Base-by-base conservation (phyloP, 192 early-diverging fungal genomes). In the Rhizoclosmatium globosum region DNA sequence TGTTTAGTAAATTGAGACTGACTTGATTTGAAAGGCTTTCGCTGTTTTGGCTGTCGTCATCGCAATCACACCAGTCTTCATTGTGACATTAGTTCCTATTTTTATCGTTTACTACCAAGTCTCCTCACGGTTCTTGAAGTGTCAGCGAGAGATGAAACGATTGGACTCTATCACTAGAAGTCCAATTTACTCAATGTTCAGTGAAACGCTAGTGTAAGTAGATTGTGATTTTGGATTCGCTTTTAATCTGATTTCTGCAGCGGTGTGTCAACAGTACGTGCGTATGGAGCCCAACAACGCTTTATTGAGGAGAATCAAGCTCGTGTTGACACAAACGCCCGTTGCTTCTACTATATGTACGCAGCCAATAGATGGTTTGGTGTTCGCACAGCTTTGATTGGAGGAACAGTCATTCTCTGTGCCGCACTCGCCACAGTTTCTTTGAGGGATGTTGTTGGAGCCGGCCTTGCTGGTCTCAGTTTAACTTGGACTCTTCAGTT, bases 81-180 rank as follows among this genome's bases (percentile, higher is more conserved):
- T 94, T 47, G 45, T 41, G 83, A 85, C 91, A 15, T 86, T 93
- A 4, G 91, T 91, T 2, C 71, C 84, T n/a, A 74, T 90, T 69
- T 87, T 94, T 39, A 76, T n/a, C 9, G 42, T 92, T n/a, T 96
- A 92, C 78, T 83, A 87, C 17, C 62, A 83, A 50, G 85, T 97
- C n/a, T 92, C 92, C 21, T 53, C 81, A 0, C 91, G 91, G 78
- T 98, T 96, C 68, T 85, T 97, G 56, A n/a, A 84, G 2, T 88
- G 93, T 9, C 94, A 94, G 4, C 89, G 97, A 58, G 95, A 98
- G 79, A 82, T 98, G 50, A 96, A 99, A 88, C 91, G 97, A 31
- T 80, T 96, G 7, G 94, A 96, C 84, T 92, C 93, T 1, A 89
- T 92, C 44, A 88, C 93, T 2, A 87, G 91, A 74, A 89, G 89